Evolutionary conservation across 164 flowering plant species (phyloP), one percentile per base, ranked within the genome.

Genomic region (Chloranthus sessilifolius): DNA sequence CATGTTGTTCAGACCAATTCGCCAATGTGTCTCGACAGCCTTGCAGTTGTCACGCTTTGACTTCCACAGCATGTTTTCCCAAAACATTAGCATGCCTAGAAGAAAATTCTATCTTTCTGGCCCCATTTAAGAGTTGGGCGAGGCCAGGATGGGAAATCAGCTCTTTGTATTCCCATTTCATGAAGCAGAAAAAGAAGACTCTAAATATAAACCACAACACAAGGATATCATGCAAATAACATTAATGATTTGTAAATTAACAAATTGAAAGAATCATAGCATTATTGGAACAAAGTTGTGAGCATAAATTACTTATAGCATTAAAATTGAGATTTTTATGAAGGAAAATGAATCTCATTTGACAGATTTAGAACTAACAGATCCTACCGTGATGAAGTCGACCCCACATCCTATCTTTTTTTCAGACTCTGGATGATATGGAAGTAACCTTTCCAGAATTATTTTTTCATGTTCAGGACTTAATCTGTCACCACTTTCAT

Each of bases 351-450:
- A 41, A n/a, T 3, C 26, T 41, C 10, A 41, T 26, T 15, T 9
- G 15, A 50, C 20, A 25, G 28, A 45, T n/a, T n/a, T n/a, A n/a
- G n/a, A n/a, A n/a, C n/a, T n/a, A n/a, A n/a, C n/a, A n/a, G n/a
- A n/a, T n/a, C 59, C 44, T 77, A 92, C 99, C 28, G 75, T 86
- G 53, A 92, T 76, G 59, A 78, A 76, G 56, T 86, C 91, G 35
- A 88, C 65, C 50, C 99, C 99, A 52, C 69, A 68, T n/a, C 96
- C 99, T 27, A 85, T 75, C 69, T 92, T 92, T 70, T 76, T 71
- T 31, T 86, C 84, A 46, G 2, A 62, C 42, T 80, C 83, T 14
- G 99, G 96, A 72, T 92, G 99, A 63, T 77, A 73, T 0, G 88
- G 80, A 78, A 92, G 95, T 71, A 92, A 58, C 61, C 73, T 80